Evolutionary conservation across 768 basidiomycete genomes (phyloP).

Genomic region (Russula lepida): DNA sequence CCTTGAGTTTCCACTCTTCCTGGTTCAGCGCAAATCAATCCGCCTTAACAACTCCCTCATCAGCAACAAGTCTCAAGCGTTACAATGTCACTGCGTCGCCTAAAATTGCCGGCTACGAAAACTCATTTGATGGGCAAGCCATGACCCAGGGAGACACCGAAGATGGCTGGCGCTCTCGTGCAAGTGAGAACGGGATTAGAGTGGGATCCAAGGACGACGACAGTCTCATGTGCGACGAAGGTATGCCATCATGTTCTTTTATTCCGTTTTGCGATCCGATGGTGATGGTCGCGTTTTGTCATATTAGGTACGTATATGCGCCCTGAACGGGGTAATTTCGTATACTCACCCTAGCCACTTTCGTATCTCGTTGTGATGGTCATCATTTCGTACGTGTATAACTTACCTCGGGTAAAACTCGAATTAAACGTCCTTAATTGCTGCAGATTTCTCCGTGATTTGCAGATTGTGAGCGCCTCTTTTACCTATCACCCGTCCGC

Average conservation of each 20-base stretch:
- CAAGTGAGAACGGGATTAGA: constrained; percentile 64
- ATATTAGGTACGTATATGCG: constrained; percentile 30
- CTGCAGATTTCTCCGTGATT: constrained; percentile 2
- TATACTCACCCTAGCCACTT: neutral
- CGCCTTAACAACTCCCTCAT: constrained; percentile 55
- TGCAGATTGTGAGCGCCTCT: constrained; percentile 19
- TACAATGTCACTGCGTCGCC: constrained; percentile 38
- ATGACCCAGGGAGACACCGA: constrained; percentile 51
- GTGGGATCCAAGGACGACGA: constrained; percentile 39
- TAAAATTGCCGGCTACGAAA: constrained; percentile 31
- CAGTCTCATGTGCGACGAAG: constrained; percentile 41
- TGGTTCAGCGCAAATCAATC: constrained; percentile 39
- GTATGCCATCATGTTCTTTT: constrained; percentile 29
- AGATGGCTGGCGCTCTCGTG: constrained; percentile 63
- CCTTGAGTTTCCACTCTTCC: constrained; percentile 58
- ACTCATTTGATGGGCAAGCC: constrained; percentile 26
- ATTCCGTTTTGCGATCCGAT: constrained; percentile 35
- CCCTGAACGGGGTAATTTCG: constrained; percentile 25
- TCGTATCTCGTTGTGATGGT: neutral
- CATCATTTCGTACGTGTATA: constrained; percentile 5
- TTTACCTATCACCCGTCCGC: constrained; percentile 23
- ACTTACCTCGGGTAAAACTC: neutral
- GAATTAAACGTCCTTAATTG: neutral
- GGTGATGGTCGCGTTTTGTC: constrained; percentile 21
- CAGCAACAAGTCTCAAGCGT: constrained; percentile 34